Base-by-base conservation (phyloP, 305 asterid genomes). In the Fraxinus xanthoxyloides region DNA sequence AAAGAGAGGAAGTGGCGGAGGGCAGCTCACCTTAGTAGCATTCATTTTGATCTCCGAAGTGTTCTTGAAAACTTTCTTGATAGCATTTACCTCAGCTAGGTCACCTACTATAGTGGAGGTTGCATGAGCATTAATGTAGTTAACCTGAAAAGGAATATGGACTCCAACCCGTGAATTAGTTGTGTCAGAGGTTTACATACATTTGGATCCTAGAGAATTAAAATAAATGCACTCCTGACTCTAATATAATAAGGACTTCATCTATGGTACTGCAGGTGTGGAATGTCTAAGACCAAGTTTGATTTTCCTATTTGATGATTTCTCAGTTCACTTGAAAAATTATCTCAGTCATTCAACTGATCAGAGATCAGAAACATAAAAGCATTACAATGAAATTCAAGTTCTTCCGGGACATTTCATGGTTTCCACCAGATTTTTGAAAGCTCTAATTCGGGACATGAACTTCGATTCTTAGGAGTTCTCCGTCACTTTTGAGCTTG, bases 111-210 rank as follows among this genome's bases (percentile, higher is more conserved):
- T 75, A 30, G 97, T 92, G 70, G 98, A 94, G 63, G 98, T 93
- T 46, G 98, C 98, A 84, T 93, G 97, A 75, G 97, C 97, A 85
- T 94, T 94, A 31, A 94, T 90, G 86, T 94, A 93, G 85, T 93
- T 93, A 81, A 94, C 97, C 98, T 94, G 90, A 86, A 84, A 81
- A 78, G 19, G 32, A 56, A 78, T 54, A 54, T 17, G 61, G 61
- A 51, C 23, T n/a, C 65, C 24, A 54, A 6, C 26, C 10, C 24
- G 7, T 3, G n/a, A 56, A 13, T 61, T 30, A 31, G 24, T 34
- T 23, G 59, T 43, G 43, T 48, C 8, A 61, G 69, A 61, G 69
- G 77, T 78, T 24, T 26, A 65, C 51, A 10, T 34, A 15, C 21
- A 36, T 38, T 12, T 56, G 75, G 65, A 54, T 26, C 26, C 26